Percentiles rank a stretch among this genome's conserved stretches.
phyloP scores from a whole-genome alignment of 192 early-diverging fungal genomes.

The Gryganskiella cystojenkinii region DNA sequence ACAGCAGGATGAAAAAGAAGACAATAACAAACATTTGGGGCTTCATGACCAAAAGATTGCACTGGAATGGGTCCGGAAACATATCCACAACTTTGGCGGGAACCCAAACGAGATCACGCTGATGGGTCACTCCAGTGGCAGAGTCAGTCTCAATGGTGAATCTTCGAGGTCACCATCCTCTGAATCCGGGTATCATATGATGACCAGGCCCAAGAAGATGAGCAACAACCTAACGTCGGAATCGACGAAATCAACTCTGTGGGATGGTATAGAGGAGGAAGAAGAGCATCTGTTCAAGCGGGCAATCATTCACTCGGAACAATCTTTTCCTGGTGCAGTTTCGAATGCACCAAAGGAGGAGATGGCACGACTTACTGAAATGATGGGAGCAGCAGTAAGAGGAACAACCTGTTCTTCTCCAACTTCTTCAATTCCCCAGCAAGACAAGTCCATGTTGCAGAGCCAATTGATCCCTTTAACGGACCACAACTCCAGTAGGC shows the following conservation, averaged over 20 bases:
- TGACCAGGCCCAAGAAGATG: neutral
- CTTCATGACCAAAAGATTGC: constrained; percentile 43
- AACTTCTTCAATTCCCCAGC: too few species aligned
- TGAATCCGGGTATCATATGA: constrained; percentile 29
- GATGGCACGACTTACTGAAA: too few species aligned
- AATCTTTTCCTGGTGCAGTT: neutral
- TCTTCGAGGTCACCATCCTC: neutral
- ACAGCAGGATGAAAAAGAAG: constrained; percentile 7
- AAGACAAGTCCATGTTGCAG: too few species aligned
- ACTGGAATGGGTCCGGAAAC: constrained; percentile 33
- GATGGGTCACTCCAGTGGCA: constrained; percentile 49
- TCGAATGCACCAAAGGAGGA: neutral
- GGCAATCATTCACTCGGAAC: constrained; percentile 38
- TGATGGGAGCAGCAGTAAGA: neutral
- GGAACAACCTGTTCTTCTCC: neutral
- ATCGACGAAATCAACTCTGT: neutral
- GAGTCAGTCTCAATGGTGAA: too few species aligned
- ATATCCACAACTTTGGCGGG: constrained; percentile 46
- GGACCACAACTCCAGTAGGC: too few species aligned
- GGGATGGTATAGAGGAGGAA: neutral
- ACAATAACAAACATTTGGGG: constrained; percentile 13
- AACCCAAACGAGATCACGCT: constrained; percentile 41
- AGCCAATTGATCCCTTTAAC: too few species aligned
- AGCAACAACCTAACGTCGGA: neutral
- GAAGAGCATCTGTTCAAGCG: constrained; percentile 21